phyloP scores from a whole-genome alignment of 805 yeast species.

The Brettanomyces anomalus region DNA sequence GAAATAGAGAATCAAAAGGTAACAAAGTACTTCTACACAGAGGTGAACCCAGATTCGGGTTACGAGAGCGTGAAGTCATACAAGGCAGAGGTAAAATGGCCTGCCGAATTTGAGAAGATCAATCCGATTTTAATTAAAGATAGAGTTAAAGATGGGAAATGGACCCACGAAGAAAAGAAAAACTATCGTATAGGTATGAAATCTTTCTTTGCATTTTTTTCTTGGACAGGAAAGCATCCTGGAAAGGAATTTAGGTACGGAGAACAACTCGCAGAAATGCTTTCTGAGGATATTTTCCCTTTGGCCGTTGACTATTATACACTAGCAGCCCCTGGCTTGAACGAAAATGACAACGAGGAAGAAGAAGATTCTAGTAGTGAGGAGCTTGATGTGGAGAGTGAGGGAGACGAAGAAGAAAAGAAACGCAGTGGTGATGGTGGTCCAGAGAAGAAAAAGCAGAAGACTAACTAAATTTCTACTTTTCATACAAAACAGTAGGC shows the following conservation, averaged over 20 bases:
- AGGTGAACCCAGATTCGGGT: slow-evolving; percentile 38
- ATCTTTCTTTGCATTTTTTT: slow-evolving; percentile 81
- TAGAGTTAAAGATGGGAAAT: slow-evolving; percentile 20
- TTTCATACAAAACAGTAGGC: too few species aligned
- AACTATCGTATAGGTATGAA: slow-evolving; percentile 65
- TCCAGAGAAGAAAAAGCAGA: slow-evolving; percentile 8
- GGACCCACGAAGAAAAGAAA: slow-evolving; percentile 44
- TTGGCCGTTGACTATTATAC: slow-evolving; percentile 78
- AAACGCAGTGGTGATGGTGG: too few species aligned
- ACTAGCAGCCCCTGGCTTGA: slow-evolving; percentile 56
- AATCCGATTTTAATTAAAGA: slow-evolving; percentile 45
- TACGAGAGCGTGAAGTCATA: slow-evolving; percentile 48
- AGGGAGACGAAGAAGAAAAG: slow-evolving; percentile 27
- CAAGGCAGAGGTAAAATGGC: slow-evolving; percentile 59
- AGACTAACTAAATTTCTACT: too few species aligned
- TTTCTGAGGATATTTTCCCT: slow-evolving; percentile 77
- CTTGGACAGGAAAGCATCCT: slow-evolving; percentile 73
- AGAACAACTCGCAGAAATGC: slow-evolving; percentile 62
- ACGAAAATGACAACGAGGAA: slow-evolving; percentile 46
- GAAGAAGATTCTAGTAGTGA: slow-evolving; percentile 31
- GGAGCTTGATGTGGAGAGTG: slow-evolving; percentile 45
- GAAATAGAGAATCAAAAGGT: slow-evolving; percentile 50
- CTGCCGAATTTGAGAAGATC: slow-evolving; percentile 44
- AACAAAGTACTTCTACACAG: slow-evolving; percentile 47
- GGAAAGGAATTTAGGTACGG: slow-evolving; percentile 75